Evolutionary conservation across 2,329 filamentous ascomycete species (phyloP).

Genomic region (Aspergillus latus): DNA sequence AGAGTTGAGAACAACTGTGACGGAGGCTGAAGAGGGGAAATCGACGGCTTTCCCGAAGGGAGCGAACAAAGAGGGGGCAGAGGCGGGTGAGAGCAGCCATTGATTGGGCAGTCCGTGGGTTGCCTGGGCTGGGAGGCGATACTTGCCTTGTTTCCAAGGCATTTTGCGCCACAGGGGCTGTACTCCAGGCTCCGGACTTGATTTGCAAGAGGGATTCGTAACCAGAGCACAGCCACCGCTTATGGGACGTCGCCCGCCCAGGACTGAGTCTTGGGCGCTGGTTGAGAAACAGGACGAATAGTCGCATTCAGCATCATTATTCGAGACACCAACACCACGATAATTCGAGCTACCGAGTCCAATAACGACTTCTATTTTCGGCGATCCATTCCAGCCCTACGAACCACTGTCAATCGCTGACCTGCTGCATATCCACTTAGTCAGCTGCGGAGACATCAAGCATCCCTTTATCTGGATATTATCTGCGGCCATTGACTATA

Average conservation of each 20-base stretch:
- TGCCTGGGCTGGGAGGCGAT: background rate
- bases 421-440: constrained; percentile 10
- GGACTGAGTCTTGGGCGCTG: background rate
- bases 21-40: constrained; percentile 23
- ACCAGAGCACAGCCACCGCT: constrained; percentile 8
- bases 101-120: constrained; percentile 8
- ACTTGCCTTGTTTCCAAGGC: constrained; percentile 2
- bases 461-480: constrained; percentile 18
- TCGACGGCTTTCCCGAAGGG: constrained; percentile 9
- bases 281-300: background rate
- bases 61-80: background rate
- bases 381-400: constrained; percentile 9
- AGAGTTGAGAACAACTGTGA: constrained; percentile 13
- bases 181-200: background rate
- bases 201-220: background rate
- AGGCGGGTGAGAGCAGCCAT: background rate
- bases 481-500: constrained; percentile 9
- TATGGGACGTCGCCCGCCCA: constrained; percentile 4
- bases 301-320: background rate
- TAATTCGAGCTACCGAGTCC: background rate
- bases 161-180: constrained; percentile 11
- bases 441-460: constrained; percentile 21
- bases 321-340: background rate
- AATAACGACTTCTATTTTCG: background rate
- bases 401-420: background rate